These are phyloP conservation scores for Termitomyces sp. DNA, from an alignment of 768 basidiomycete species.

Conservation along the genomic window DNA sequence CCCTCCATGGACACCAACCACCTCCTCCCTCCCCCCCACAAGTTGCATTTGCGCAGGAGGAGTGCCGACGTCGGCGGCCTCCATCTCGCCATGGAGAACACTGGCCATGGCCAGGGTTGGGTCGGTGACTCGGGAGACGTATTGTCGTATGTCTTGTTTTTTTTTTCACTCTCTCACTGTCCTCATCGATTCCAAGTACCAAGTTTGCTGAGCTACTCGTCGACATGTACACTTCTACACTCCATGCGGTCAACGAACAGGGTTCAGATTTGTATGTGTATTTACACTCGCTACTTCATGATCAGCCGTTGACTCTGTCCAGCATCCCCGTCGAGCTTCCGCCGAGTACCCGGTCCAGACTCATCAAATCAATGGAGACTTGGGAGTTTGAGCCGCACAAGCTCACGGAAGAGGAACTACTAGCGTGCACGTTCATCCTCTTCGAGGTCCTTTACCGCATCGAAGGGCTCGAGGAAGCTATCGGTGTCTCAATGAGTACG, in stretches of 20 bases:
- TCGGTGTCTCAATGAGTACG: slow-evolving; percentile 57
- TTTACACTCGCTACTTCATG: neutral
- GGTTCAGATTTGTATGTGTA: slow-evolving; percentile 36
- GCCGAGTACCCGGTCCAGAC: slow-evolving; percentile 45
- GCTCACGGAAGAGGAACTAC: slow-evolving; percentile 76
- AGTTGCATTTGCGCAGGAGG: slow-evolving; percentile 41
- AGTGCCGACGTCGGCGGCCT: slow-evolving; percentile 92
- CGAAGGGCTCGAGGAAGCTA: slow-evolving; percentile 61
- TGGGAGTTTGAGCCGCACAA: slow-evolving; percentile 93
- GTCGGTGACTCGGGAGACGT: slow-evolving; percentile 43
- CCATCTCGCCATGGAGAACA: slow-evolving; percentile 65
- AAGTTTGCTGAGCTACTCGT: slow-evolving; percentile 79
- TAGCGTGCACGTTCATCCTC: slow-evolving; percentile 76
- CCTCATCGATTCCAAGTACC: slow-evolving; percentile 27
- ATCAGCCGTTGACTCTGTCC: neutral
- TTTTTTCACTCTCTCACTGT: neutral
- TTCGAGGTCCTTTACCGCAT: slow-evolving; percentile 84
- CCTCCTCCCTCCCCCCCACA: slow-evolving; percentile 1
- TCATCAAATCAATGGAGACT: slow-evolving; percentile 63
- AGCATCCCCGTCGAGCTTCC: slow-evolving; percentile 47
- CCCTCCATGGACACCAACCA: slow-evolving; percentile 6
- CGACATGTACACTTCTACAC: slow-evolving; percentile 81
- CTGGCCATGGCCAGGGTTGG: slow-evolving; percentile 68
- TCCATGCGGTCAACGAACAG: slow-evolving; percentile 62
- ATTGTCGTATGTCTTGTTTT: slow-evolving; percentile 36